Evolutionary conservation across 768 basidiomycete species (phyloP).

Genomic region (Rhizopogon vinicolor): DNA sequence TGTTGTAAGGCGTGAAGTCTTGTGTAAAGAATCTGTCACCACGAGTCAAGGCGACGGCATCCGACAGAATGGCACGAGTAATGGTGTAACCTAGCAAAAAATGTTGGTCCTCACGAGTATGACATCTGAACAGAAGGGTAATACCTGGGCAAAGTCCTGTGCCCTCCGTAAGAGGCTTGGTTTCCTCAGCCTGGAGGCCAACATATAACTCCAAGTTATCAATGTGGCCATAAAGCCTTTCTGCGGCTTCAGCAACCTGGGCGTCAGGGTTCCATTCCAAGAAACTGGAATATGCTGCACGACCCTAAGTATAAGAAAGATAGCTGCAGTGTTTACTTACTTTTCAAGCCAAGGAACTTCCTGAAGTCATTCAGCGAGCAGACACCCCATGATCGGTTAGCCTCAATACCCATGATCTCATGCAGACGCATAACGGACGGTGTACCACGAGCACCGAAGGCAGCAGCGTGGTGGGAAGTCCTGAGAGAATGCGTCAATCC

Average conservation of each 20-base stretch:
- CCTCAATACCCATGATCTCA: slow-evolving; percentile 83
- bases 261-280: slow-evolving; percentile 78
- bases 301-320: not conserved
- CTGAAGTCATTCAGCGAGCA: slow-evolving; percentile 85
- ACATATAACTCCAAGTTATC: slow-evolving; percentile 78
- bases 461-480: slow-evolving; percentile 65
- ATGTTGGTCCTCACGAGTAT: not conserved
- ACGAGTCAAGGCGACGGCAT: slow-evolving; percentile 82
- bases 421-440: slow-evolving; percentile 69
- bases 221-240: slow-evolving; percentile 74
- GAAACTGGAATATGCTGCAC: slow-evolving; percentile 61
- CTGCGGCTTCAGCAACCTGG: slow-evolving; percentile 64
- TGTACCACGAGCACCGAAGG: slow-evolving; percentile 74
- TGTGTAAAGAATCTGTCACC: slow-evolving; percentile 81
- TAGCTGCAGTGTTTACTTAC: slow-evolving; percentile 31
- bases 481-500: slow-evolving; percentile 27
- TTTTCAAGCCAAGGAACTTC: slow-evolving; percentile 75
- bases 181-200: slow-evolving; percentile 73
- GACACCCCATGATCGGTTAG: slow-evolving; percentile 73
- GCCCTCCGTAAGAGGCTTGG: slow-evolving; percentile 73
- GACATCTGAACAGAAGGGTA: slow-evolving; percentile 1
- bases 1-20: slow-evolving; percentile 75
- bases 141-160: slow-evolving; percentile 82
- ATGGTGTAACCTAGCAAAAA: slow-evolving; percentile 62
- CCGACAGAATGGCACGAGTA: slow-evolving; percentile 79